Conservation (phyloP, 768 basidiomycete genomes). For the Guyanaporus albipodus region DNA sequence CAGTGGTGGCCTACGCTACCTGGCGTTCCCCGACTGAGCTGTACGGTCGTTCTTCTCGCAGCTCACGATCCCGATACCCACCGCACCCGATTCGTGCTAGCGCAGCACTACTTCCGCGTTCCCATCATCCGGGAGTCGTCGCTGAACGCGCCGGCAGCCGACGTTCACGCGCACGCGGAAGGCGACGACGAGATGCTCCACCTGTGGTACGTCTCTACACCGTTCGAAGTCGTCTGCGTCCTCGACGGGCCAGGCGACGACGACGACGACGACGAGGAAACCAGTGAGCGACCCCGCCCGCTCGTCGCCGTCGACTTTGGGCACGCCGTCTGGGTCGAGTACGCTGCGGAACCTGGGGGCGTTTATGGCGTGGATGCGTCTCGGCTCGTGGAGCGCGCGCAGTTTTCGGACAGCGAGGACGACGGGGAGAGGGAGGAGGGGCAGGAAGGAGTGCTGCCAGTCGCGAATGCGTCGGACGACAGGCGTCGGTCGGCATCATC, state of each 20-base stretch:
- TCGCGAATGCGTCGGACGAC: conserved; percentile 9
- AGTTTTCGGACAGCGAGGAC: conserved; percentile 27
- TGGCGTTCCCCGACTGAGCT: conserved; percentile 61
- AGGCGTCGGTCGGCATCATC: not conserved
- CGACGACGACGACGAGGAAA: conserved; percentile 34
- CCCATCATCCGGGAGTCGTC: conserved; percentile 40
- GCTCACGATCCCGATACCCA: conserved; percentile 59
- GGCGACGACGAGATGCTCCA: conserved; percentile 56
- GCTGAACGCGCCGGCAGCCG: conserved; percentile 1
- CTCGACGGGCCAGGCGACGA: conserved; percentile 37
- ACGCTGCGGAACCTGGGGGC: conserved; percentile 34
- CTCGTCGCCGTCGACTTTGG: conserved; percentile 85
- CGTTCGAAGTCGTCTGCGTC: conserved; percentile 70
- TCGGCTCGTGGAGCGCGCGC: conserved; percentile 25
- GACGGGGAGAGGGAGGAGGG: conserved; percentile 21
- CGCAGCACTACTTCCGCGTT: conserved; percentile 73
- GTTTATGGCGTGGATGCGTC: conserved; percentile 29
- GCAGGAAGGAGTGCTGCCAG: conserved; percentile 15
- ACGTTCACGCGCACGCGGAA: conserved; percentile 7
- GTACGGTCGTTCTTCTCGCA: conserved; percentile 66
- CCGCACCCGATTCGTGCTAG: conserved; percentile 58
- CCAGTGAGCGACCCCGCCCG: conserved; percentile 53
- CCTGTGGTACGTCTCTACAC: conserved; percentile 66
- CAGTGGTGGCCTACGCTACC: conserved; percentile 78
- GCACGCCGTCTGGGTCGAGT: conserved; percentile 82